Evolutionary conservation across 495 filamentous ascomycete species (phyloP).

Genomic region (Jackrogersella multiformis): DNA sequence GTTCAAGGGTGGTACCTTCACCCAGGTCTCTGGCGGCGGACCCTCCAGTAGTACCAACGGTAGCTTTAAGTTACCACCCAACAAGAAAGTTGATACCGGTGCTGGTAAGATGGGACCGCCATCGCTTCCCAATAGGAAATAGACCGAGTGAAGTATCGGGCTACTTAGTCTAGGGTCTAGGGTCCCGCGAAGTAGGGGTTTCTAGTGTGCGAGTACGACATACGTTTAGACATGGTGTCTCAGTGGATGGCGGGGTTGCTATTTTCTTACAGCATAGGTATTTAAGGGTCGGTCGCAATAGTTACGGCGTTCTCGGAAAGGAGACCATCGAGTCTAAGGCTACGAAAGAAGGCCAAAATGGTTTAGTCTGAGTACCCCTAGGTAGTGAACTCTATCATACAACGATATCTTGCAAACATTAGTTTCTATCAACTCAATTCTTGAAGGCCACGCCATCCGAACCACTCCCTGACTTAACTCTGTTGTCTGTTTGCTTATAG

Average conservation of each 20-base stretch:
- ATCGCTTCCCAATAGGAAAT: slow-evolving; percentile 43
- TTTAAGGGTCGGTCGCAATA: slow-evolving; percentile 33
- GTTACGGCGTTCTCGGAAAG: slow-evolving; percentile 34
- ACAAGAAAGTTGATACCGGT: slow-evolving; percentile 67
- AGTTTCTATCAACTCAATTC: slow-evolving; percentile 18
- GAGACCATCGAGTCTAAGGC: slow-evolving; percentile 13
- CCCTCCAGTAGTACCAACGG: slow-evolving; percentile 44
- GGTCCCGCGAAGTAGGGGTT: slow-evolving; percentile 10
- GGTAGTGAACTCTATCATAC: slow-evolving; percentile 20
- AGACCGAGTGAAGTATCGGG: not conserved
- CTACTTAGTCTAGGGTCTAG: not conserved
- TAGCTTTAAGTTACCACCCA: slow-evolving; percentile 66
- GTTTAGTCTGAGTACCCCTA: slow-evolving; percentile 20
- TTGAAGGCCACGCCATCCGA: slow-evolving; percentile 27
- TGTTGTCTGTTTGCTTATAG: not conserved
- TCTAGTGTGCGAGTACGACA: slow-evolving; percentile 13
- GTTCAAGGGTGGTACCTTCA: slow-evolving; percentile 97
- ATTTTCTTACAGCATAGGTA: slow-evolving; percentile 24
- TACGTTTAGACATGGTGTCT: slow-evolving; percentile 25
- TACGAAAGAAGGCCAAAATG: slow-evolving; percentile 16
- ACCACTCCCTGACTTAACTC: not conserved
- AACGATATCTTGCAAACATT: slow-evolving; percentile 6
- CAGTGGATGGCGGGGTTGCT: slow-evolving; percentile 23
- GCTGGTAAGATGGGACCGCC: slow-evolving; percentile 57
- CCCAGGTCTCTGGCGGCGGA: slow-evolving; percentile 73